Conservation (phyloP, 1,284 basidiomycete species). For the Boletus coffeatus region DNA sequence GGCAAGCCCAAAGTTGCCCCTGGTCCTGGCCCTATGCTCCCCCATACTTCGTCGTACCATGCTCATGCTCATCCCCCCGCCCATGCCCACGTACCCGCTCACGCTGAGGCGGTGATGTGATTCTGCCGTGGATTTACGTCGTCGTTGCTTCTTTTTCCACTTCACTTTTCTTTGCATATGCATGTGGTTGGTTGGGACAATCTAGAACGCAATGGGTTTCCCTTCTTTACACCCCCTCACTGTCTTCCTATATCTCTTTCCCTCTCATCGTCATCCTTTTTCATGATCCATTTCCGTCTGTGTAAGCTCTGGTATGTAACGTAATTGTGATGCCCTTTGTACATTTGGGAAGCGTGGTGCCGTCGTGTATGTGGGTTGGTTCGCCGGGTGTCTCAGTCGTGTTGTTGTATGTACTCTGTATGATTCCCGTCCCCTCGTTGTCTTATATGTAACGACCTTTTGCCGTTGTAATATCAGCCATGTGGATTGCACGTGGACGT, state of each 20-base stretch:
- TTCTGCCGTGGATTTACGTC: background rate
- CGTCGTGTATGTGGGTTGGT: background rate
- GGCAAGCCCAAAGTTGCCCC: slow-evolving; percentile 16
- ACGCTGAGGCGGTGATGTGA: slow-evolving; percentile 20
- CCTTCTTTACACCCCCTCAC: background rate
- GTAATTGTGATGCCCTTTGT: slow-evolving; percentile 22
- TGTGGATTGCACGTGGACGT: no score
- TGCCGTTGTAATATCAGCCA: no score
- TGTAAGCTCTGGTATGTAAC: slow-evolving; percentile 16
- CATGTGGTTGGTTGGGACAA: slow-evolving; percentile 12
- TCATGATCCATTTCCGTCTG: slow-evolving; percentile 5
- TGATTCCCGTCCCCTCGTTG: slow-evolving; percentile 10
- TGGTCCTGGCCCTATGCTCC: background rate
- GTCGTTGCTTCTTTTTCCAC: background rate
- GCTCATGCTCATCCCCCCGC: background rate
- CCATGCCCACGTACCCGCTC: slow-evolving; percentile 1
- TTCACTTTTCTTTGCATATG: background rate
- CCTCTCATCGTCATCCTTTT: background rate
- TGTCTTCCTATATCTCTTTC: background rate
- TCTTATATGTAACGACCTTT: slow-evolving; percentile 16
- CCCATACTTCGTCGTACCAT: background rate
- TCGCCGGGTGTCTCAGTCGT: background rate
- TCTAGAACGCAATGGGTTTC: slow-evolving; percentile 20
- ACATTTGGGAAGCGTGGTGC: slow-evolving; percentile 1
- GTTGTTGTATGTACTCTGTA: slow-evolving; percentile 11